Evolutionary conservation across 1,139 yeast genomes (phyloP), one percentile per base, ranked within the genome.

Genomic region (Yamadazyma buinensis): DNA sequence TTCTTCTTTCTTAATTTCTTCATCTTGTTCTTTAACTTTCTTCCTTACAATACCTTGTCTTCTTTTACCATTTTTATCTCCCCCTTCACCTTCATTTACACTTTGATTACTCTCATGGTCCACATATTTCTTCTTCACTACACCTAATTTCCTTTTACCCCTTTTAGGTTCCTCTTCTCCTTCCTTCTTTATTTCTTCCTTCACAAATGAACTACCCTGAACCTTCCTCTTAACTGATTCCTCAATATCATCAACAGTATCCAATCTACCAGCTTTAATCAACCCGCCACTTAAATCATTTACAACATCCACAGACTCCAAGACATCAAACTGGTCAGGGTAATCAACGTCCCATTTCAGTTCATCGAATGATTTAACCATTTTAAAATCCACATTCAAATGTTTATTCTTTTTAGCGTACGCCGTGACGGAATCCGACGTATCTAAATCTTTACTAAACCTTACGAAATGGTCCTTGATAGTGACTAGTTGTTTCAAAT

Each of bases 381-480:
- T 23, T 14, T 23, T 24, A 25, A 36, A 30, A 24, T 35, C 27
- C 15, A 33, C 30, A 20, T 33, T 23, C 18, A 38, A 28, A 18
- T 43, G 29, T 2, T 32, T 30, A 30, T 57, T 48, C 32, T 47
- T 55, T 30, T 42, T 47, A 28, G 28, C 28, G 15, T 31, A 35
- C 5, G 14, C 21, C 3, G 18, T 15, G 3, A 34, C 10, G 4
- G 31, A n/a, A 7, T 30, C 32, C 11, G 29, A 19, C 8, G 22
- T 23, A 11, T 35, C 34, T 12, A 28, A 32, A 14, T 29, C 27
- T 15, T 20, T 28, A 13, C 31, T 35, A 22, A 23, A 35, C 15
- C 31, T 18, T 24, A 53, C 55, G 36, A 62, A 68, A 21, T 55
- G 54, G 36, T 69, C 75, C 39, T 65, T 66, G 5, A 43, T 46